Evolutionary conservation across 1,284 basidiomycete species (phyloP).

Genomic region (Kalmanozyma brasiliensis): DNA sequence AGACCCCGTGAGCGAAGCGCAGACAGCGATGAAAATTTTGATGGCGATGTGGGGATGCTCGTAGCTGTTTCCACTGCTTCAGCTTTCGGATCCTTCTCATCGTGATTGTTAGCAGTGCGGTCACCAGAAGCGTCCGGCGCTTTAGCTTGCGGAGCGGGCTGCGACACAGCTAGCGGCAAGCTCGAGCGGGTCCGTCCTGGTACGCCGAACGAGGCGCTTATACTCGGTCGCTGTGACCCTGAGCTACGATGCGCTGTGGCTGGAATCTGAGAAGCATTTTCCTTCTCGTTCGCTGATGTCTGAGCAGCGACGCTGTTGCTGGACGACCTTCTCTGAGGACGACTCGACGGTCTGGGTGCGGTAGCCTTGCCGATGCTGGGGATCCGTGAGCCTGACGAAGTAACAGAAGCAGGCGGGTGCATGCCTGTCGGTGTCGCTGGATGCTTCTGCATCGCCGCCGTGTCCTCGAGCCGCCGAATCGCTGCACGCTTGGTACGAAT

Average conservation of each 20-base stretch:
- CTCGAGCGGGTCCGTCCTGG: constrained; percentile 18
- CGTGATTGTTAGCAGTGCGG: background rate
- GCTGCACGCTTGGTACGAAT: constrained; percentile 18
- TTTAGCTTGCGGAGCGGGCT: constrained; percentile 7
- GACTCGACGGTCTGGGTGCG: background rate
- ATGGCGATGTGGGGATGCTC: constrained; percentile 6
- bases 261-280: constrained; percentile 17
- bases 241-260: background rate
- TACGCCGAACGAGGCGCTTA: background rate
- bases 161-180: constrained; percentile 24
- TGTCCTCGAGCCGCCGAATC: background rate
- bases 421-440: background rate
- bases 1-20: constrained; percentile 17
- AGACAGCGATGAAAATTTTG: constrained; percentile 18
- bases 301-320: constrained; percentile 9
- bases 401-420: background rate
- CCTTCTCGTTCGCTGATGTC: constrained; percentile 12
- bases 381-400: constrained; percentile 12
- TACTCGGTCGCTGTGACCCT: constrained; percentile 14
- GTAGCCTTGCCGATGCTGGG: constrained; percentile 25
- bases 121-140: background rate
- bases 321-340: constrained; percentile 9
- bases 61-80: background rate
- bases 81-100: background rate
- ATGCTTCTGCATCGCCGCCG: background rate